Conservation (phyloP, 2,329 filamentous ascomycete species). For the Fusarium sp. region DNA sequence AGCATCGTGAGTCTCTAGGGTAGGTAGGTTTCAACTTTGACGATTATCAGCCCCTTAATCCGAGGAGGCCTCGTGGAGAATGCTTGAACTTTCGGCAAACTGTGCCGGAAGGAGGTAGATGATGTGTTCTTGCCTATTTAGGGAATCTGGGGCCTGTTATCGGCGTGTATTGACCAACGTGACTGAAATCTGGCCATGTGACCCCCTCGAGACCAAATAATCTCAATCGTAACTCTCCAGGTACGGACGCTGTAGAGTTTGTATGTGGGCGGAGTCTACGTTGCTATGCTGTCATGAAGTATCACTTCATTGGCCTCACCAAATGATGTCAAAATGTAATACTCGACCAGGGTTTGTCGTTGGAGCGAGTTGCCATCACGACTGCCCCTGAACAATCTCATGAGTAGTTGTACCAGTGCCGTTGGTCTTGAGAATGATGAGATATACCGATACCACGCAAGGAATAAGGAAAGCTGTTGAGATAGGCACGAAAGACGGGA, state of each 20-base stretch:
- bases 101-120: neutral
- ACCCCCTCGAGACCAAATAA: neutral
- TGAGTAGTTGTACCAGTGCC: no score
- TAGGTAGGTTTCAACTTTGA: neutral
- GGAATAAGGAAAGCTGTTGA: neutral
- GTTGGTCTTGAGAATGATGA: no score
- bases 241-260: no score
- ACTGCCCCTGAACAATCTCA: neutral
- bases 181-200: neutral
- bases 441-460: neutral
- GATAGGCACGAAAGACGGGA: neutral
- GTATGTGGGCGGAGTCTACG: neutral
- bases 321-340: neutral
- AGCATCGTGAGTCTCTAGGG: slow-evolving; percentile 5
- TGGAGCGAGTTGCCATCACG: neutral
- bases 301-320: accelerated
- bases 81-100: neutral
- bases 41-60: neutral
- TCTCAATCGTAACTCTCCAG: neutral
- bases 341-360: neutral
- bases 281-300: neutral
- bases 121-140: neutral
- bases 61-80: neutral
- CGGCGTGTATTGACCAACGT: neutral
- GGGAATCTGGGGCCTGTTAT: neutral